Percentiles rank a stretch among this genome's conserved stretches.
Conservation (phyloP, 208 protist species). For the Acanthamoeba divionensis region DNA sequence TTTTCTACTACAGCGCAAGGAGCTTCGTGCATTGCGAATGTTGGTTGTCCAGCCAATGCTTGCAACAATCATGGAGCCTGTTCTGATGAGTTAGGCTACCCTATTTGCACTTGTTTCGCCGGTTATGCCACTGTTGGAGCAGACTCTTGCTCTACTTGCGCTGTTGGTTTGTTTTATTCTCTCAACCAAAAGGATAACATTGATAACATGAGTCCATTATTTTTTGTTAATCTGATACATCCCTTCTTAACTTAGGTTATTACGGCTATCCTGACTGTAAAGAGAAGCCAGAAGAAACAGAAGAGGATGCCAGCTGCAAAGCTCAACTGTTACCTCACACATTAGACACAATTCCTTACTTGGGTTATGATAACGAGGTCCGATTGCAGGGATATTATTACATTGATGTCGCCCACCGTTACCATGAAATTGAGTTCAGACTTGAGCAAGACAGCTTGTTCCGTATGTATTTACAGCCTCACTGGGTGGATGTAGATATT, state of each 20-base stretch:
- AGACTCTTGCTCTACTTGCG: slow-evolving; percentile 33
- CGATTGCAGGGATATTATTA: slow-evolving; percentile 42
- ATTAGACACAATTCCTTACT: slow-evolving; percentile 12
- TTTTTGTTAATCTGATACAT: no score
- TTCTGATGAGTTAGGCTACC: not conserved
- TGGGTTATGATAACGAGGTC: slow-evolving; percentile 42
- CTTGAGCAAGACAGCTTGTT: slow-evolving; percentile 3
- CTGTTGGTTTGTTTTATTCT: no score
- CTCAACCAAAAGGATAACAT: not conserved
- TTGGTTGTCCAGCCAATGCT: not conserved
- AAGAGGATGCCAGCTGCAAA: slow-evolving; percentile 1
- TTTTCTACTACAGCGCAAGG: not conserved
- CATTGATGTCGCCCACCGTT: slow-evolving; percentile 2
- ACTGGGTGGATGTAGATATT: slow-evolving; percentile 49
- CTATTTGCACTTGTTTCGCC: slow-evolving; percentile 2
- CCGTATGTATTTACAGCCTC: slow-evolving; percentile 28
- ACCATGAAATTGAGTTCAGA: slow-evolving; percentile 21
- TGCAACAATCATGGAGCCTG: slow-evolving; percentile 48
- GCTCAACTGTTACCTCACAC: not conserved
- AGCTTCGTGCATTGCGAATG: not conserved
- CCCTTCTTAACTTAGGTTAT: not conserved
- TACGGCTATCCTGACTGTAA: not conserved
- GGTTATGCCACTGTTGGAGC: slow-evolving; percentile 37
- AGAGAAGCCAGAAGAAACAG: not conserved
- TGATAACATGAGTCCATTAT: no score